Evolutionary conservation across 148 eudicot species (phyloP), one percentile per base, ranked within the genome.

Genomic region (Camellia japonica): DNA sequence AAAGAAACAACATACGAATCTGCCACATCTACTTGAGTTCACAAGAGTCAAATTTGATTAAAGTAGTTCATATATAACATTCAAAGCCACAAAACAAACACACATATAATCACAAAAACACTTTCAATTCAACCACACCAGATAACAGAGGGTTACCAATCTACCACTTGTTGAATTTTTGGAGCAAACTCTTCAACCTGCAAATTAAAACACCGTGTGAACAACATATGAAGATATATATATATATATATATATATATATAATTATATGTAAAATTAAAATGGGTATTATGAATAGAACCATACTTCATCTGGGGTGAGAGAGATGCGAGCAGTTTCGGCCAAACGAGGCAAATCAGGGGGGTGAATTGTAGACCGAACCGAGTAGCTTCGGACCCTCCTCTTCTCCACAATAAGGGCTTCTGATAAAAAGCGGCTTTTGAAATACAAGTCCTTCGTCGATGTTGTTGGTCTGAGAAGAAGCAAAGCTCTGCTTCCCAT

Each of bases 141-240:
- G 11, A 56, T 0, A 1, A 30, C 30, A 30, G 38, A 30, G 38
- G 61, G 3, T 47, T 89, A 92, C 99, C 99, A 97, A 72, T 91
- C 91, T 73, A 97, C 88, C 42, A 97, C 97, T 83, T 92, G 90
- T 63, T 82, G 94, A 84, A 94, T 94, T 82, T 92, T 97, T 3
- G 98, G 98, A 58, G 90, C 91, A 85, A 94, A 97, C 81, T 97
- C 95, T 75, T 92, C 92, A 70, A 88, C 90, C 95, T 92, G 70
- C 16, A 82, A 20, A 74, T 42, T 3, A 73, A 42, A 20, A 54
- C 6, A 63, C 4, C 49, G 6, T 6, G 60, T 67, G 15, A 77
- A 67, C 42, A 46, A 52, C 19, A 12, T 64, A n/a, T 61, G 9
- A 23, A 75, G 65, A 0, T 12, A 52, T 7, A 51, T 10, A 73